Conservation (phyloP, 192 early-diverging fungal species). For the Geranomyces michiganensis region DNA sequence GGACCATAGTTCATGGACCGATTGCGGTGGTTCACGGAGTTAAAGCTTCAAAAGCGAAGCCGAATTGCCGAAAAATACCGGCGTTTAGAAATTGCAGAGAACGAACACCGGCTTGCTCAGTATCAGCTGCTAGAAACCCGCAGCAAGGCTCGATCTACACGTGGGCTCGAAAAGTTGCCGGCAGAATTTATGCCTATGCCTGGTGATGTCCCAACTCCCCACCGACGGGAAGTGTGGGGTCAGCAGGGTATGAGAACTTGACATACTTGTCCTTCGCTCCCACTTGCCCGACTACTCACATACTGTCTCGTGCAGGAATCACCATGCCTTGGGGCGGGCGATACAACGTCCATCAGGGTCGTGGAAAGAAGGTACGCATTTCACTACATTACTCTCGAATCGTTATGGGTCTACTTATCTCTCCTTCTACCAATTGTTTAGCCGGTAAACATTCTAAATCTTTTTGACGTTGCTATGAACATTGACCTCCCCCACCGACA, state of each 20-base stretch:
- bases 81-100: conserved; percentile 42
- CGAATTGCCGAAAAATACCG: conserved; percentile 40
- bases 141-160: conserved; percentile 1
- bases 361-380: background rate
- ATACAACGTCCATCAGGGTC: conserved; percentile 37
- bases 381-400: too few species aligned
- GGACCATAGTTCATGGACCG: conserved; percentile 50
- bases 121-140: conserved; percentile 30
- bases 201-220: conserved; percentile 43
- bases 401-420: too few species aligned
- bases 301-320: conserved; percentile 38
- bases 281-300: background rate
- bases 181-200: conserved; percentile 62
- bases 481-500: background rate
- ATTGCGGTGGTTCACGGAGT: conserved; percentile 54
- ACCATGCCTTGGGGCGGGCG: conserved; percentile 51
- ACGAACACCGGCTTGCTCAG: conserved; percentile 50
- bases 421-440: background rate
- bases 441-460: conserved; percentile 54
- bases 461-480: conserved; percentile 57
- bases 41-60: conserved; percentile 39
- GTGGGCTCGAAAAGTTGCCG: conserved; percentile 7
- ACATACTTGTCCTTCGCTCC: too few species aligned
- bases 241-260: conserved; percentile 41
- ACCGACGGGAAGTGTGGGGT: conserved; percentile 38